Percentiles rank a stretch among this genome's conserved stretches.
Evolutionary conservation across 1,284 basidiomycete species (phyloP).

Genomic region (Megacollybia platyphylla): DNA sequence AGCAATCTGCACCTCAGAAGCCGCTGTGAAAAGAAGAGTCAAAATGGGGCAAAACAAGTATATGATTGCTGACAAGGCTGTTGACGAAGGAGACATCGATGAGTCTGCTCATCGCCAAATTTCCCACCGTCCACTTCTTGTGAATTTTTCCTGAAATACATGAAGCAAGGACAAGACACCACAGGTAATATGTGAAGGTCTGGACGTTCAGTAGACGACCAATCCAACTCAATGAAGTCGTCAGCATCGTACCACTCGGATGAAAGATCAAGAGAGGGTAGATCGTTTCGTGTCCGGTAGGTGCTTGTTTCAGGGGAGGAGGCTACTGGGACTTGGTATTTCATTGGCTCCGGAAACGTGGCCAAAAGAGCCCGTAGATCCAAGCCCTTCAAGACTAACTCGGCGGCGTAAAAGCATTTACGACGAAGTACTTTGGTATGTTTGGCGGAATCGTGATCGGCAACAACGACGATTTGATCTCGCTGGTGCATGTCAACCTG

Average conservation of each 20-base stretch:
- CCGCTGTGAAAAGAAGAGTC: constrained; percentile 26
- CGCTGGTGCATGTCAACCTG: constrained; percentile 90
- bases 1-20: constrained; percentile 57
- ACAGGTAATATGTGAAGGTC: constrained; percentile 61
- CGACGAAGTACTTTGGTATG: constrained; percentile 52
- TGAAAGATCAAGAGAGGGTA: constrained; percentile 24
- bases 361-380: constrained; percentile 75
- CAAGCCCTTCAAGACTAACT: constrained; percentile 70
- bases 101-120: constrained; percentile 82
- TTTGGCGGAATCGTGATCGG: constrained; percentile 37
- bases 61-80: constrained; percentile 46
- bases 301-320: constrained; percentile 29
- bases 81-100: constrained; percentile 74
- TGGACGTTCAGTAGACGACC: constrained; percentile 43
- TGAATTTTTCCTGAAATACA: constrained; percentile 65
- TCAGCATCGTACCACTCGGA: constrained; percentile 69
- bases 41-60: neutral
- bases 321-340: constrained; percentile 38
- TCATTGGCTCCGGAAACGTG: constrained; percentile 63
- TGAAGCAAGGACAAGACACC: constrained; percentile 73
- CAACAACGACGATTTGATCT: constrained; percentile 63
- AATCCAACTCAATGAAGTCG: constrained; percentile 80
- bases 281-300: constrained; percentile 30
- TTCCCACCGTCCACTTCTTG: constrained; percentile 43
- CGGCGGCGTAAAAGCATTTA: constrained; percentile 90